Evolutionary conservation across 177 flowering plant genomes (phyloP).

Genomic region (Vitis hybrid): DNA sequence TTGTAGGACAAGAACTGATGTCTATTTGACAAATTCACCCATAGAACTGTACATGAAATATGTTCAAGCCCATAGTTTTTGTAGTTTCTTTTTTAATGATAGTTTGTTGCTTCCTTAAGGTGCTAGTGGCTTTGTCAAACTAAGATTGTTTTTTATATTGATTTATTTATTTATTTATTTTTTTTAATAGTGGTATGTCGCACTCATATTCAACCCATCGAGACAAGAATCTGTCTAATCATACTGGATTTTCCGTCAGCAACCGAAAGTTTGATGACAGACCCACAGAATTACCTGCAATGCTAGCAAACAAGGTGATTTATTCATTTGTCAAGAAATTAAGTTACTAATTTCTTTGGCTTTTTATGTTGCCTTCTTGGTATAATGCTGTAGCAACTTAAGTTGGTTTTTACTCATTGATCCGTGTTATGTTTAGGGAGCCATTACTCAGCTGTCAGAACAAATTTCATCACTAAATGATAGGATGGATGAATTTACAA

Average conservation of each 20-base stretch:
- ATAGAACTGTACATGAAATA: background rate
- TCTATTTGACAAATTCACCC: background rate
- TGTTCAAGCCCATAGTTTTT: background rate
- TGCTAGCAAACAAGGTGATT: slow-evolving; percentile 58
- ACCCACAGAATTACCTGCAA: slow-evolving; percentile 35
- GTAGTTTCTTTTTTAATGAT: background rate
- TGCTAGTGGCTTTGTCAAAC: background rate
- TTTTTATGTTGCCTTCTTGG: background rate
- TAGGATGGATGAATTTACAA: slow-evolving; percentile 88
- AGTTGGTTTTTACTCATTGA: background rate
- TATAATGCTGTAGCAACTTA: background rate
- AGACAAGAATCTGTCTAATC: slow-evolving; percentile 61
- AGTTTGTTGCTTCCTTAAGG: background rate
- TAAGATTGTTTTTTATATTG: too few species aligned
- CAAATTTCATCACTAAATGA: slow-evolving; percentile 84
- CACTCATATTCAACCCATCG: slow-evolving; percentile 82
- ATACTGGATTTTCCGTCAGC: slow-evolving; percentile 34
- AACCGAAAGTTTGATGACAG: slow-evolving; percentile 51
- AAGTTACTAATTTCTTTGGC: background rate
- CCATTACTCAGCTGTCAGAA: slow-evolving; percentile 74
- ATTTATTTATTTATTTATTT: too few species aligned
- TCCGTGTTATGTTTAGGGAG: slow-evolving; percentile 46
- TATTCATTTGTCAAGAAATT: background rate
- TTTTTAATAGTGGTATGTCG: slow-evolving; percentile 60
- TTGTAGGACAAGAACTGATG: background rate